Percentiles rank a stretch among this genome's conserved stretches.
Conservation (phyloP, 2,329 filamentous ascomycete genomes). For the Fusarium tricinctum region DNA sequence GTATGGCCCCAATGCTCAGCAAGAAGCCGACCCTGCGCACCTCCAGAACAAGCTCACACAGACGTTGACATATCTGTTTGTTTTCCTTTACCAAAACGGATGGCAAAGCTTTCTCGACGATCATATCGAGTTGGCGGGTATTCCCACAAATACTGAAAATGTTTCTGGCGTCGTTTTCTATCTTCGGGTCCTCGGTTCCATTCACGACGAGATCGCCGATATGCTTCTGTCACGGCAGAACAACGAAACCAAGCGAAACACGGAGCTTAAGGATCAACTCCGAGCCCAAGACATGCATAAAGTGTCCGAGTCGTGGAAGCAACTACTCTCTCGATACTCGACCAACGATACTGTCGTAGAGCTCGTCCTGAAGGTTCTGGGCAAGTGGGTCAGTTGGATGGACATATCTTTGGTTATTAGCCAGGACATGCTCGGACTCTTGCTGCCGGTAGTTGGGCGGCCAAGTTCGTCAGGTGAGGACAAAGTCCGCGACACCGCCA, state of each 20-base stretch:
- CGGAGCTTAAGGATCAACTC: slow-evolving; percentile 90
- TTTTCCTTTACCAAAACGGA: slow-evolving; percentile 83
- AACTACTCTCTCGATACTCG: slow-evolving; percentile 84
- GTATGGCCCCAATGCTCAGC: slow-evolving; percentile 74
- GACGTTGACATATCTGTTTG: slow-evolving; percentile 94
- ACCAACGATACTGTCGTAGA: slow-evolving; percentile 82
- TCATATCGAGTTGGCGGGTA: slow-evolving; percentile 80
- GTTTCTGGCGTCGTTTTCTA: slow-evolving; percentile 84
- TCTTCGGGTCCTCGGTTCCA: slow-evolving; percentile 86
- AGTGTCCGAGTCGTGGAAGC: slow-evolving; percentile 91
- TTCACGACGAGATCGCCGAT: slow-evolving; percentile 98
- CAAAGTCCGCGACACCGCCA: slow-evolving; percentile 88
- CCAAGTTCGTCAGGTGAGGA: slow-evolving; percentile 75
- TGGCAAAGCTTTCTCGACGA: slow-evolving; percentile 96
- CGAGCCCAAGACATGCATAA: slow-evolving; percentile 89
- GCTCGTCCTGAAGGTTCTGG: slow-evolving; percentile 90
- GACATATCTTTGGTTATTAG: slow-evolving; percentile 96
- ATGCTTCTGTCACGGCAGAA: slow-evolving; percentile 84
- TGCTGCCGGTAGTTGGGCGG: slow-evolving; percentile 90
- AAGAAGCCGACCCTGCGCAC: slow-evolving; percentile 76
- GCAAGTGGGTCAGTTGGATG: slow-evolving; percentile 99
- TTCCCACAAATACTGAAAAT: slow-evolving; percentile 76
- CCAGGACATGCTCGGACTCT: slow-evolving; percentile 83
- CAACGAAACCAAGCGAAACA: slow-evolving; percentile 86
- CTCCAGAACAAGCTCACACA: slow-evolving; percentile 98